phyloP scores from a whole-genome alignment of 108 stramenopile species.

The Skeletonema menzelii region DNA sequence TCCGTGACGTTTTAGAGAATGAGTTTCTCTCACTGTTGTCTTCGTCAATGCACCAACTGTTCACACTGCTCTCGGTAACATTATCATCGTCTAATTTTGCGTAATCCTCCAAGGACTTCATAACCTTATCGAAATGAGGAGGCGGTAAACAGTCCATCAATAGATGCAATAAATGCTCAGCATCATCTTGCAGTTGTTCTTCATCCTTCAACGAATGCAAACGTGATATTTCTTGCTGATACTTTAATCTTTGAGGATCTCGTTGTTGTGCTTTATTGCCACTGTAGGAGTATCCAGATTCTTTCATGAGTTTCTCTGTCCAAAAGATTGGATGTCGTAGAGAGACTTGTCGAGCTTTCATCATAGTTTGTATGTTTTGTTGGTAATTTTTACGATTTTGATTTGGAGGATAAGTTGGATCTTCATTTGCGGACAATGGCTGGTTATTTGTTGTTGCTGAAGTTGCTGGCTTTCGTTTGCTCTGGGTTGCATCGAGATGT shows the following conservation, averaged over 20 bases:
- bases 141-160: conserved; percentile 26
- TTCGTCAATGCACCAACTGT: conserved; percentile 10
- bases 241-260: background rate
- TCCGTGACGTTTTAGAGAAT: background rate
- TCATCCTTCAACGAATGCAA: conserved; percentile 19
- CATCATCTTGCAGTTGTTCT: conserved; percentile 18
- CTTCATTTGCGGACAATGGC: conserved; percentile 5
- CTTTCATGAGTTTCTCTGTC: conserved; percentile 17
- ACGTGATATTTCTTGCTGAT: conserved; percentile 4
- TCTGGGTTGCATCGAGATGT: conserved; percentile 22
- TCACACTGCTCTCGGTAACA: background rate
- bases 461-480: background rate
- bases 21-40: conserved; percentile 7
- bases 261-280: background rate
- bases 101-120: conserved; percentile 23
- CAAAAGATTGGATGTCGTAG: conserved; percentile 29
- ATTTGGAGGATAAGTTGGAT: conserved; percentile 48
- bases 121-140: conserved; percentile 39
- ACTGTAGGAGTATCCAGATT: conserved; percentile 5
- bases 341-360: conserved; percentile 35
- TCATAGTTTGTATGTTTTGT: conserved; percentile 17
- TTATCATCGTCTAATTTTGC: conserved; percentile 19
- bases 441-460: background rate
- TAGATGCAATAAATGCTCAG: conserved; percentile 24
- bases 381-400: conserved; percentile 28